These are phyloP conservation scores for Candida maris DNA, from an alignment of 805 yeast genomes.

Conservation along the genomic window DNA sequence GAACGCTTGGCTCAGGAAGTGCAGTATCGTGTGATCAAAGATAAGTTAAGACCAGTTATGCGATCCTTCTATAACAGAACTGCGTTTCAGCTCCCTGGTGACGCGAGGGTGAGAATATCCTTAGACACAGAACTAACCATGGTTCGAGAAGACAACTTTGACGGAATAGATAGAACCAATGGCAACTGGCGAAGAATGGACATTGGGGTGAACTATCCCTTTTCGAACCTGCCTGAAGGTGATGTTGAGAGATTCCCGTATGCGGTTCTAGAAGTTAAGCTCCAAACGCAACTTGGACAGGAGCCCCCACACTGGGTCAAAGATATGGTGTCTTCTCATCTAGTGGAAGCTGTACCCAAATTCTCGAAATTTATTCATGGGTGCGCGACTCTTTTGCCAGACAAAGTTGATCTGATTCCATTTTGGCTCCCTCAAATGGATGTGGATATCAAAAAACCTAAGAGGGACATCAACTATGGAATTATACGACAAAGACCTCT, in stretches of 20 bases:
- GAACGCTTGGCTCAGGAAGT: conserved; percentile 92
- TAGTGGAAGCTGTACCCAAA: conserved; percentile 97
- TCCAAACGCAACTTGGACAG: conserved; percentile 97
- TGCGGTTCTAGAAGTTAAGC: conserved; percentile 94
- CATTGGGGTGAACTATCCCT: conserved; percentile 97
- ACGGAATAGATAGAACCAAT: conserved; percentile 84
- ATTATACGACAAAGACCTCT: conserved; percentile 46
- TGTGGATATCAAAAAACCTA: conserved; percentile 90
- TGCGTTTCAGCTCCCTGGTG: conserved; percentile 98
- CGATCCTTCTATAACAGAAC: conserved; percentile 97
- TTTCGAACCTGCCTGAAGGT: conserved; percentile 72
- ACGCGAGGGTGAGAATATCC: conserved; percentile 97
- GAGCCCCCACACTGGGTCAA: conserved; percentile 99
- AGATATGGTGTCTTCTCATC: conserved; percentile 83
- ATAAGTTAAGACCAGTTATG: conserved; percentile 86
- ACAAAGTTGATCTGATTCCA: conserved; percentile 79
- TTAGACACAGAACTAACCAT: conserved; percentile 95
- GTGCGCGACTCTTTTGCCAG: conserved; percentile 85
- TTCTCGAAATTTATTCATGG: conserved; percentile 98
- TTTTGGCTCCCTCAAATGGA: conserved; percentile 98
- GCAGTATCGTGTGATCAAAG: conserved; percentile 83
- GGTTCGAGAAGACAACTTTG: conserved; percentile 97
- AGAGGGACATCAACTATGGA: conserved; percentile 54
- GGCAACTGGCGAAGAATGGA: conserved; percentile 98
- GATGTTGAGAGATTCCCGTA: conserved; percentile 95